A percentile compares a stretch with the other conserved stretches of the same genome.
These are phyloP conservation scores for Didymella exigua DNA, from an alignment of 2,329 filamentous ascomycete species.

Conservation along the genomic window DNA sequence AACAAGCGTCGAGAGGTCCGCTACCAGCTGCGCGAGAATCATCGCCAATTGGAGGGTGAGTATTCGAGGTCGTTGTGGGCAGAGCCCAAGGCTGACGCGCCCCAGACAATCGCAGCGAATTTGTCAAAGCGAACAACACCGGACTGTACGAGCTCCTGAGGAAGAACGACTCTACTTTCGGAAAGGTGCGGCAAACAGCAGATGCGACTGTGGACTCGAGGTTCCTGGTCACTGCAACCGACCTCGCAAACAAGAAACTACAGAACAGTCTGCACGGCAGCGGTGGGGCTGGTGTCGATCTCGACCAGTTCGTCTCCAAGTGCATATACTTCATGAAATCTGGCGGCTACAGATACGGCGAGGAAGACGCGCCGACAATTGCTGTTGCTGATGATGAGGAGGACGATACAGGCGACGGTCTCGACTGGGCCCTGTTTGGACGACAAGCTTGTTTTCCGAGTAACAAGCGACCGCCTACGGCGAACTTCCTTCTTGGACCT, in stretches of 20 bases:
- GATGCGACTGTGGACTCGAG: conserved; percentile 91
- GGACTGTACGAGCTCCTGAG: conserved; percentile 70
- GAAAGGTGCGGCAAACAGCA: conserved; percentile 79
- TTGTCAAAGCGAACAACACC: conserved; percentile 67
- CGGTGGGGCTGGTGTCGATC: conserved; percentile 75
- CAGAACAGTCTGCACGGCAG: conserved; percentile 75
- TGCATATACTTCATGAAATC: conserved; percentile 83
- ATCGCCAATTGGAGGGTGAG: conserved; percentile 63
- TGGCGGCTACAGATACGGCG: conserved; percentile 57
- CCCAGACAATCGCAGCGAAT: conserved; percentile 73
- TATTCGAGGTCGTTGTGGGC: not conserved
- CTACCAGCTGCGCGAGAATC: conserved; percentile 71
- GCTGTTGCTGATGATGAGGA: conserved; percentile 63
- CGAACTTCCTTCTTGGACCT: conserved; percentile 85
- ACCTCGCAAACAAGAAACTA: conserved; percentile 79
- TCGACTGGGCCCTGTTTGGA: conserved; percentile 85
- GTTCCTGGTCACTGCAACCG: conserved; percentile 79
- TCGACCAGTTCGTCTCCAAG: conserved; percentile 91
- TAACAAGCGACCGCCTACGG: conserved; percentile 74
- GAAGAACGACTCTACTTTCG: conserved; percentile 68
- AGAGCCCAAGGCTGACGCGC: not conserved
- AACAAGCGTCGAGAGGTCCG: conserved; percentile 75
- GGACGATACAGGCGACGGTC: conserved; percentile 69
- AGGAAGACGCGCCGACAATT: conserved; percentile 58
- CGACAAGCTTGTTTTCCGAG: conserved; percentile 74